A percentile compares a stretch with the other conserved stretches of the same genome.
Conservation (phyloP, 2,329 filamentous ascomycete genomes). For the Aspergillus fumigatus region DNA sequence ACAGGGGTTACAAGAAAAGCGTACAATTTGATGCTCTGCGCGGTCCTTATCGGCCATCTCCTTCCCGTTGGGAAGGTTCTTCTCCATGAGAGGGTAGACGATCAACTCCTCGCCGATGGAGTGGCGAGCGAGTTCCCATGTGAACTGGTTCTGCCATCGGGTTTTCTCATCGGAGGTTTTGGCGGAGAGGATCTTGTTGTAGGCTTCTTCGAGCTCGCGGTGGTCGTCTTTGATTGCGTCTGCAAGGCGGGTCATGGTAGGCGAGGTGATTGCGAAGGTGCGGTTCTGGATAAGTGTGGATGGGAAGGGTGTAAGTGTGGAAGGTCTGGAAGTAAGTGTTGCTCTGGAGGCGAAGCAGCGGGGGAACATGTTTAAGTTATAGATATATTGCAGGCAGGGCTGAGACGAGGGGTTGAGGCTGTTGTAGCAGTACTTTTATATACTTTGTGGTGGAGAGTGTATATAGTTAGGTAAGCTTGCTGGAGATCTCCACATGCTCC, state of each 20-base stretch:
- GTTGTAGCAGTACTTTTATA: not conserved
- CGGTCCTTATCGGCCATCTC: not conserved
- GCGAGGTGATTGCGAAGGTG: not conserved
- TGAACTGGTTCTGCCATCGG: not conserved
- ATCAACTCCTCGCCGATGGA: not conserved
- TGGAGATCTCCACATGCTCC: not conserved
- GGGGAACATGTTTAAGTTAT: not conserved
- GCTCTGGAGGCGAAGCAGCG: not conserved
- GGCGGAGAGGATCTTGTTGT: not conserved
- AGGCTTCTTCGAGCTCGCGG: not conserved
- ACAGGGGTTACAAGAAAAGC: no score
- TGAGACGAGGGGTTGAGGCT: no score
- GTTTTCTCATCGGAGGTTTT: not conserved
- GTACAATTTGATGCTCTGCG: not conserved
- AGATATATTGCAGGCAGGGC: no score
- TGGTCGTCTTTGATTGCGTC: not conserved
- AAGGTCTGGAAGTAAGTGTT: not conserved
- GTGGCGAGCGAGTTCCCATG: not conserved
- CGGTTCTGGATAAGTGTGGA: not conserved
- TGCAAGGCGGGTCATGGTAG: not conserved
- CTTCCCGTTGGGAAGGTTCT: not conserved
- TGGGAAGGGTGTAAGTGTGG: not conserved
- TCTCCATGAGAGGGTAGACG: not conserved
- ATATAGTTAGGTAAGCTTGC: not conserved
- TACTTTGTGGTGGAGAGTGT: not conserved